Conservation (phyloP, 2,329 filamentous ascomycete genomes). For the Verticillium isaacii region DNA sequence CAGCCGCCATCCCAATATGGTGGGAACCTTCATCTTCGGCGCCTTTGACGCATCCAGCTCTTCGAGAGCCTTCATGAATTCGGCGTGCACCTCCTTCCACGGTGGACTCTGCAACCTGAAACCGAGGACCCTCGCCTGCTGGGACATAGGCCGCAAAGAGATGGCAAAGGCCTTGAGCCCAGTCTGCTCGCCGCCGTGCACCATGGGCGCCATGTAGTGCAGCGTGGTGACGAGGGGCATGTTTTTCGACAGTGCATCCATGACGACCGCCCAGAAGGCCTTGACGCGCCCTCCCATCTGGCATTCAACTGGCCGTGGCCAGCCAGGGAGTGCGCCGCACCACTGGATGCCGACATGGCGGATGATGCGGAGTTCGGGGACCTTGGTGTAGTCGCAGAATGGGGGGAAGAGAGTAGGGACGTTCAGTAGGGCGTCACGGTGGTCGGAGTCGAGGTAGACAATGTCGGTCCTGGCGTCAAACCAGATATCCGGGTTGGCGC, state of each 20-base stretch:
- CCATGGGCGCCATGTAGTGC: background rate
- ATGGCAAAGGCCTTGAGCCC: background rate
- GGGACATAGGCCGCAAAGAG: background rate
- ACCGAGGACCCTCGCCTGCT: background rate
- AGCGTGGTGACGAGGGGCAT: background rate
- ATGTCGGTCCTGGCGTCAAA: background rate
- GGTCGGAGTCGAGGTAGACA: background rate
- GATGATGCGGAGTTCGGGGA: background rate
- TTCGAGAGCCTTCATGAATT: background rate
- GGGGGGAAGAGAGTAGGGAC: background rate
- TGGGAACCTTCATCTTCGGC: background rate
- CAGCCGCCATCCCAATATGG: background rate
- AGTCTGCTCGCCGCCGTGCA: background rate
- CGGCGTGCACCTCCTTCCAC: background rate
- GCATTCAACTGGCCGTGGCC: background rate
- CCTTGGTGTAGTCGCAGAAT: background rate
- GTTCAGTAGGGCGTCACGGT: background rate
- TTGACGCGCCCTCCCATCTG: background rate
- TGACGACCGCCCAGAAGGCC: background rate
- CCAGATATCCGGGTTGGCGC: background rate
- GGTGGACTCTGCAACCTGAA: background rate
- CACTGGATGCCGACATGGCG: background rate
- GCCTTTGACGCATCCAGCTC: background rate
- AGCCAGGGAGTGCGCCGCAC: background rate
- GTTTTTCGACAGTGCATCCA: background rate